These are phyloP conservation scores for Triticum dicoccoides DNA, from an alignment of 176 grass and related monocot species.

Conservation along the genomic window DNA sequence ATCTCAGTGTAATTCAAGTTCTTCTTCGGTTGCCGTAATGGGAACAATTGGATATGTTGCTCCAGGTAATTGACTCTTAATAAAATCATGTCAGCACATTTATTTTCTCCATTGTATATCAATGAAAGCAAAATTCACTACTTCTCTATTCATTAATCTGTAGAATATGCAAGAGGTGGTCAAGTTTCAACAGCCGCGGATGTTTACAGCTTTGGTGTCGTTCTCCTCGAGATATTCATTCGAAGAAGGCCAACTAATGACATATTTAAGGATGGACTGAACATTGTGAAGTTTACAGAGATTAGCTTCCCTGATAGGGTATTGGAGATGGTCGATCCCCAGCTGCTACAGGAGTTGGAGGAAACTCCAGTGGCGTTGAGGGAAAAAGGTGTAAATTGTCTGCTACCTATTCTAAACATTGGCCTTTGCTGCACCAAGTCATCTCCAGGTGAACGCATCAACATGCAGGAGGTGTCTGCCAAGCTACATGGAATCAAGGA, in stretches of 20 bases:
- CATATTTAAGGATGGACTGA: not conserved
- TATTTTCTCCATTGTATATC: not conserved
- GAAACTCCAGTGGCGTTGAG: not conserved
- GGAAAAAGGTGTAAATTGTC: not conserved
- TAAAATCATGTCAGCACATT: no score
- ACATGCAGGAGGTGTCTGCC: no score
- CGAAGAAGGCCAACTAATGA: not conserved
- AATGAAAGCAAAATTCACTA: not conserved
- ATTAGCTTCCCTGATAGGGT: not conserved
- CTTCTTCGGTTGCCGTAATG: not conserved
- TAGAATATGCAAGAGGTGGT: not conserved
- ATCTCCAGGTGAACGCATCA: no score
- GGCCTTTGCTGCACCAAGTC: not conserved
- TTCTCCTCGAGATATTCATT: not conserved
- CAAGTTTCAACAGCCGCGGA: not conserved
- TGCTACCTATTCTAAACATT: not conserved
- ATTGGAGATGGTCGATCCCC: not conserved
- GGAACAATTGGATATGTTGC: not conserved
- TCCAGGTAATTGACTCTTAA: not conserved
- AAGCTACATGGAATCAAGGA: no score
- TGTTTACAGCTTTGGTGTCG: not conserved
- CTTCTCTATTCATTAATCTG: not conserved
- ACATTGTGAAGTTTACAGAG: not conserved
- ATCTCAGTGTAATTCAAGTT: not conserved
- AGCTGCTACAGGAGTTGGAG: not conserved